Evolutionary conservation across 371 early-diverging fungal genomes (phyloP), one percentile per base, ranked within the genome.

Genomic region (Mortierella sp.): DNA sequence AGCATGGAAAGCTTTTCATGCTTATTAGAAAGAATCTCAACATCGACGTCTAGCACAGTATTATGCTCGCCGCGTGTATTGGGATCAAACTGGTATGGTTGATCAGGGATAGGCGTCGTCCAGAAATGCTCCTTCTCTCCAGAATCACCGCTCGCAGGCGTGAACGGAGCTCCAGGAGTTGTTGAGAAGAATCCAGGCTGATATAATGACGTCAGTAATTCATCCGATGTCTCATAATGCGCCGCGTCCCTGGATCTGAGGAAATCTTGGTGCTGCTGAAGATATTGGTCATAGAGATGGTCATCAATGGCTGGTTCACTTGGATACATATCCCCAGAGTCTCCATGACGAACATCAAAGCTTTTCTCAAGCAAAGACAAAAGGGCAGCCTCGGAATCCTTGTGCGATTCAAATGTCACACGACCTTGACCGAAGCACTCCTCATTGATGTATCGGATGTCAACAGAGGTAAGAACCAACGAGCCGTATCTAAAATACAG

Each of bases 391-490:
- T 68, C 66, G 0, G 77, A 62, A 34, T 77, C 77, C 2, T 35
- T 40, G 45, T 64, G 53, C 2, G 72, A 64, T 45, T 71, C 61
- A 49, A 77, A 77, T 17, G 67, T 72, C 61, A 77, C 77, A 23
- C 64, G 63, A 10, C 68, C 77, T 22, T 61, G 63, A 35, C 77
- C 72, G 26, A 31, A 66, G 57, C 77, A 77, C 23, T 67, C 64
- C 34, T 72, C 72, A 19, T 77, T 71, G 40, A 77, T 72, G 28
- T 77, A 68, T 2, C 77, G 77, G 59, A 77, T 71, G 15, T 77
- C 77, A 17, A 72, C 77, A 3, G 68, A 77, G 0, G 64, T 47
- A n/a, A 77, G 66, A 26, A 77, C 61, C 23, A 77, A 28, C 0
- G 77, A 51, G 3, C 77, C 77, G 35, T 68, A 77, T 3, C 77